Conservation (phyloP, 495 filamentous ascomycete genomes). For the Aspergillus cristatus region DNA sequence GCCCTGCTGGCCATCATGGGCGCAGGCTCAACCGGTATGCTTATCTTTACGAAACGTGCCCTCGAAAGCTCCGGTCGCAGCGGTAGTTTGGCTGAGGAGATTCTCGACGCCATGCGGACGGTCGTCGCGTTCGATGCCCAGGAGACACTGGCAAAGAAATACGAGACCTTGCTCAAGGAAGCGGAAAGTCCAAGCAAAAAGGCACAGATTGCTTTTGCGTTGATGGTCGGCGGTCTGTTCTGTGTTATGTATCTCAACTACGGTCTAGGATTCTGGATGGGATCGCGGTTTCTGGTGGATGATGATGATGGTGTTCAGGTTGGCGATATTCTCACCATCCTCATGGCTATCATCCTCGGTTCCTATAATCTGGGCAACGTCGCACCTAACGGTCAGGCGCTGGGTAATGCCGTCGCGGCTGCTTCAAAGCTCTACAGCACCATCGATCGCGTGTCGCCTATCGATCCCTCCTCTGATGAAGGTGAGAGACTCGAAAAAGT, state of each 20-base stretch:
- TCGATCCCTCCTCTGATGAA: constrained; percentile 62
- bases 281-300: constrained; percentile 63
- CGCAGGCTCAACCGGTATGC: constrained; percentile 55
- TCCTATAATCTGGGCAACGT: constrained; percentile 87
- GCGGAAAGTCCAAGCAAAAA: constrained; percentile 71
- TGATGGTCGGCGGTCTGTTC: constrained; percentile 78
- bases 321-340: constrained; percentile 57
- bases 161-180: constrained; percentile 58
- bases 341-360: constrained; percentile 88
- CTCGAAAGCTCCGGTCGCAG: constrained; percentile 70
- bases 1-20: constrained; percentile 68
- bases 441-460: constrained; percentile 78
- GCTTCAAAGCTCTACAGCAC: constrained; percentile 85
- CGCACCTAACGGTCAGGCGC: constrained; percentile 74
- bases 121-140: constrained; percentile 87
- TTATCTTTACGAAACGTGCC: constrained; percentile 66
- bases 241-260: constrained; percentile 79
- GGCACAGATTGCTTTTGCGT: constrained; percentile 55
- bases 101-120: constrained; percentile 85
- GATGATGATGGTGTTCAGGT: constrained; percentile 45
- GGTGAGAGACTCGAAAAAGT: constrained; percentile 62
- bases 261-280: constrained; percentile 93
- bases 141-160: constrained; percentile 73
- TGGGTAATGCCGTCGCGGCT: constrained; percentile 70
- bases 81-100: constrained; percentile 88